Evolutionary conservation across 2,329 filamentous ascomycete genomes (phyloP).

Genomic region (Penicillium sp.): DNA sequence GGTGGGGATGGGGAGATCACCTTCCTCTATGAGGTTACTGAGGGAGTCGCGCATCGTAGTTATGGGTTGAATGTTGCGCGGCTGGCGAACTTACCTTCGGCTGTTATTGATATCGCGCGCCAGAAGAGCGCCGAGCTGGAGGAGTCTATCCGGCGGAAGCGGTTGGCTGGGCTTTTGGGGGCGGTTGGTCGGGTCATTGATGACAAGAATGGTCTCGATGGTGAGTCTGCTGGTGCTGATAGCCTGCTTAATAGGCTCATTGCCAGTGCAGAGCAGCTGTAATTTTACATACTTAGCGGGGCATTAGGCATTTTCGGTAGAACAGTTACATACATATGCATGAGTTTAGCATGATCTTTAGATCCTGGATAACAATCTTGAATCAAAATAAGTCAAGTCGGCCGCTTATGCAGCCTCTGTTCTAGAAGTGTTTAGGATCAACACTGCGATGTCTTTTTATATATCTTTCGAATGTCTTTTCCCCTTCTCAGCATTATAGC

Average conservation of each 20-base stretch:
- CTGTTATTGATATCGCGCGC: constrained; percentile 75
- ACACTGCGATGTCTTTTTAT: no score
- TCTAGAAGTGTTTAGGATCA: neutral
- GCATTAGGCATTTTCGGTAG: neutral
- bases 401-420: no score
- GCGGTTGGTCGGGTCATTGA: constrained; percentile 31
- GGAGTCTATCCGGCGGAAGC: constrained; percentile 63
- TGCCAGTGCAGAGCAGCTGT: constrained; percentile 34
- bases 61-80: constrained; percentile 93
- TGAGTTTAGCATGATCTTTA: neutral
- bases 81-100: constrained; percentile 74
- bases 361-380: neutral
- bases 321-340: neutral
- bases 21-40: constrained; percentile 88
- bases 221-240: constrained; percentile 14
- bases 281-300: constrained; percentile 6
- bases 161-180: constrained; percentile 47
- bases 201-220: neutral
- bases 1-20: constrained; percentile 81
- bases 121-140: constrained; percentile 79
- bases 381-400: neutral
- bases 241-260: constrained; percentile 32
- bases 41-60: constrained; percentile 87
- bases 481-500: neutral
- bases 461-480: no score